These are phyloP conservation scores for Rhinocladiella mackenziei DNA, from an alignment of 2,329 filamentous ascomycete species.

Conservation along the genomic window DNA sequence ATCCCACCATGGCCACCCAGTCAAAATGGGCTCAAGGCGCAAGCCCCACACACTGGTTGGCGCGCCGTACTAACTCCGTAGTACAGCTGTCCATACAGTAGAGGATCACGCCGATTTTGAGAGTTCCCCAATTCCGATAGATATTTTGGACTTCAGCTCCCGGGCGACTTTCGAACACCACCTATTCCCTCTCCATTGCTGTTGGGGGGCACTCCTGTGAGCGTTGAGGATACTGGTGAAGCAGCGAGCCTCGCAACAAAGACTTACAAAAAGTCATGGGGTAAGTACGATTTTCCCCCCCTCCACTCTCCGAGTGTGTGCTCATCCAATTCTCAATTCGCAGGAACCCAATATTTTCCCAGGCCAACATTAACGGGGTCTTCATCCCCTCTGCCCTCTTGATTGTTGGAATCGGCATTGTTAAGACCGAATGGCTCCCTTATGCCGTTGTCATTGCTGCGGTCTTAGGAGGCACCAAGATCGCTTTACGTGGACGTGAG, in stretches of 20 bases:
- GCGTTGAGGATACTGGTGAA: background rate
- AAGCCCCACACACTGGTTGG: too few species aligned
- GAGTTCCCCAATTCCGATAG: too few species aligned
- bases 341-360: slow-evolving; percentile 30
- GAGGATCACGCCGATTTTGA: too few species aligned
- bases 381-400: slow-evolving; percentile 79
- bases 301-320: background rate
- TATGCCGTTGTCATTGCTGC: slow-evolving; percentile 66
- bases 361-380: slow-evolving; percentile 68
- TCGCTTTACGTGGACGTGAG: slow-evolving; percentile 60
- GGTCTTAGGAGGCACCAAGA: slow-evolving; percentile 65
- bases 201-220: background rate
- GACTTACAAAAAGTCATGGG: too few species aligned
- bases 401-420: slow-evolving; percentile 68
- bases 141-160: too few species aligned
- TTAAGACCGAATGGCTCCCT: slow-evolving; percentile 72
- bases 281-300: slow-evolving; percentile 1
- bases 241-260: too few species aligned
- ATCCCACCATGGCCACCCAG: too few species aligned
- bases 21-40: too few species aligned
- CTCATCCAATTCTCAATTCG: slow-evolving; percentile 5
- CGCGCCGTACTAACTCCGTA: too few species aligned
- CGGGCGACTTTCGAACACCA: background rate
- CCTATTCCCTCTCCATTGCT: background rate
- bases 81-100: too few species aligned